Base-by-base conservation (phyloP, 176 grass and related monocot species). In the Phoenix roebelenii region DNA sequence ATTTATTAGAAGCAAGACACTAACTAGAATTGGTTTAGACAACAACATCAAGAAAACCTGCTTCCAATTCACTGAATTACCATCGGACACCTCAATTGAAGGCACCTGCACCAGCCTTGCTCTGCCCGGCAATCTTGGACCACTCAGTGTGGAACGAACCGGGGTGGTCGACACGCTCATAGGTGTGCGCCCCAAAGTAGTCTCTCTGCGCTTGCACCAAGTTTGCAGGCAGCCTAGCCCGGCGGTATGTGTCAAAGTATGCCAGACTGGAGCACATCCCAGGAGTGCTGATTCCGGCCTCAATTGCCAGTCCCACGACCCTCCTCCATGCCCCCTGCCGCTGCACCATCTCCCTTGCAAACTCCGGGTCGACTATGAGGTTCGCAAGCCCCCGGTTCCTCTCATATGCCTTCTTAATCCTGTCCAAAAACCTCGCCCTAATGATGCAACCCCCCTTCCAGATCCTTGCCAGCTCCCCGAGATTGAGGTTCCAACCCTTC, bases 381-480 rank as follows among this genome's bases (percentile, higher is more conserved):
- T 97, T 97, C n/a, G 92, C 78, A 16, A 97, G 82, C 51, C 83
- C 69, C 17, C 65, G 76, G 57, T 92, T 92, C 28, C 87, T 82
- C 48, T 79, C 81, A 1, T 98, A 98, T 0, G 87, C 93, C 76
- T 70, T 78, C 74, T 98, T 98, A 29, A 98, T 98, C 73, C 84
- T 81, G 65, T 98, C 84, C 32, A 98, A 77, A 70, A 98, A 98
- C 19, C 79, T 76, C 16, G 93, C 93, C 30, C 93, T 59, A 57
- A 98, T 98, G 30, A 96, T 95, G 77, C 91, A 95, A 0, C 91
- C 86, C 0, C 86, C 91, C 77, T 95, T 95, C 91, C 91, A 95
- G 56, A 95, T 95, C 79, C 91, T 87, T 0, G 91, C 83, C 22
- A 95, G 72, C 39, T 95, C 91, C 0, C 86, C 86, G 17, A 90